Evolutionary conservation across 73 alveolate species (phyloP).

Genomic region (Effrenium voratum): DNA sequence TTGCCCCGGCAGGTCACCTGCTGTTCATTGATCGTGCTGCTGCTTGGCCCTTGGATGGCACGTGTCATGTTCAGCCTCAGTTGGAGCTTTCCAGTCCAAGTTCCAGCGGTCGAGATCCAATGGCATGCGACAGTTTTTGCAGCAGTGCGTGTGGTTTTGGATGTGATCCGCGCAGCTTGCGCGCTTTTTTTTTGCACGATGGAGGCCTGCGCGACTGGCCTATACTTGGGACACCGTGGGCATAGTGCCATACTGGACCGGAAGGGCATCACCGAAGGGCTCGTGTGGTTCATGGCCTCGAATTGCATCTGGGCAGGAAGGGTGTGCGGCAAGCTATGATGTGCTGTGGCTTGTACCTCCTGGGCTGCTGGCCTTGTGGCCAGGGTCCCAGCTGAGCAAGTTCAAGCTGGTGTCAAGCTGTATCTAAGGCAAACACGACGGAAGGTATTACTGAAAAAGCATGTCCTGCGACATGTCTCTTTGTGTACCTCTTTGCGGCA

Average conservation of each 20-base stretch:
- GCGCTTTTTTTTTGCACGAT: too few relatives aligned
- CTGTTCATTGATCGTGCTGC: conserved; percentile 21
- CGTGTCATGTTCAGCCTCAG: neutral
- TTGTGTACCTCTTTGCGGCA: too few relatives aligned
- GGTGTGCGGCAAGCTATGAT: conserved; percentile 66
- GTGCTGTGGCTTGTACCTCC: conserved; percentile 48
- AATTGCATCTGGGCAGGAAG: neutral
- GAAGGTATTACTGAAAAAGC: too few relatives aligned
- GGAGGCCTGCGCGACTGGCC: conserved; percentile 75
- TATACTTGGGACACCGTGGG: conserved; percentile 91
- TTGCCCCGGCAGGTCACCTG: conserved; percentile 30
- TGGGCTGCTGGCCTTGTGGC: conserved; percentile 85
- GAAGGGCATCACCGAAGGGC: too few relatives aligned
- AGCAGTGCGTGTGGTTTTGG: too few relatives aligned
- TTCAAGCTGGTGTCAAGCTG: too few relatives aligned
- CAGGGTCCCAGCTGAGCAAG: neutral
- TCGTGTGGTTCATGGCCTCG: too few relatives aligned
- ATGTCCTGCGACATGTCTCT: too few relatives aligned
- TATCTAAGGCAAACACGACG: too few relatives aligned
- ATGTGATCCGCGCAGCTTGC: too few relatives aligned
- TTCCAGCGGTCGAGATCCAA: neutral
- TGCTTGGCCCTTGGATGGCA: conserved; percentile 5
- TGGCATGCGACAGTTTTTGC: neutral
- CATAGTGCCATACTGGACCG: conserved; percentile 81
- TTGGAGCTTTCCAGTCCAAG: neutral